These are phyloP conservation scores for Vanilla planifolia DNA, from an alignment of 106 monocot genomes.

Conservation along the genomic window DNA sequence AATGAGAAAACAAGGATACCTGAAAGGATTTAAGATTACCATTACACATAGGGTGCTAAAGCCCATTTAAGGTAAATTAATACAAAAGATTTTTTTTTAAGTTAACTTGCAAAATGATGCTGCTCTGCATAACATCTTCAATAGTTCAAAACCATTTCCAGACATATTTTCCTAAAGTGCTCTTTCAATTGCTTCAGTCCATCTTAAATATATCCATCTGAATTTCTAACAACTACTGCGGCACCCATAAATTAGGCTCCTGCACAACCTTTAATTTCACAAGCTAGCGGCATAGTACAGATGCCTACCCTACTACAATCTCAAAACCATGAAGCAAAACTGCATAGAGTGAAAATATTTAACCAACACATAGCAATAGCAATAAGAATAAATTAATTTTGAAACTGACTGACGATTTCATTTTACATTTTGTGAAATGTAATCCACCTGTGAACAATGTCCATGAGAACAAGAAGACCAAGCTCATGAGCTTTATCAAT, in stretches of 20 bases:
- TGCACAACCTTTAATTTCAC: not conserved
- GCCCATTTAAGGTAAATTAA: no score
- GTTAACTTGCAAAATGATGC: no score
- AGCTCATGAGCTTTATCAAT: slow-evolving; percentile 99
- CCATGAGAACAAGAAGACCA: slow-evolving; percentile 96
- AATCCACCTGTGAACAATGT: slow-evolving; percentile 92
- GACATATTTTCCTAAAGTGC: no score
- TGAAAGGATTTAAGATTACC: no score
- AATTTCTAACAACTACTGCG: not conserved
- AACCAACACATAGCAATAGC: not conserved
- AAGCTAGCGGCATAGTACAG: not conserved
- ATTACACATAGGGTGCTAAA: no score
- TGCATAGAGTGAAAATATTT: not conserved
- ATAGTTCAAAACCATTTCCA: no score
- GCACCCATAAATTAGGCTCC: not conserved
- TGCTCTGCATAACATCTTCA: no score
- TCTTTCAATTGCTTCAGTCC: no score
- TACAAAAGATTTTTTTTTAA: no score
- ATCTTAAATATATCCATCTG: not conserved
- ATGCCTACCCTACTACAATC: not conserved
- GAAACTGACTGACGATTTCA: not conserved
- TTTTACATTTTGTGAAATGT: not conserved
- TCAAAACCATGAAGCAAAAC: not conserved
- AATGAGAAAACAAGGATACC: no score
- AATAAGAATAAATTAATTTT: not conserved